A percentile compares a stretch with the other conserved stretches of the same genome.
Evolutionary conservation across 2,329 filamentous ascomycete genomes (phyloP).

Genomic region (Neospermospora avenae): DNA sequence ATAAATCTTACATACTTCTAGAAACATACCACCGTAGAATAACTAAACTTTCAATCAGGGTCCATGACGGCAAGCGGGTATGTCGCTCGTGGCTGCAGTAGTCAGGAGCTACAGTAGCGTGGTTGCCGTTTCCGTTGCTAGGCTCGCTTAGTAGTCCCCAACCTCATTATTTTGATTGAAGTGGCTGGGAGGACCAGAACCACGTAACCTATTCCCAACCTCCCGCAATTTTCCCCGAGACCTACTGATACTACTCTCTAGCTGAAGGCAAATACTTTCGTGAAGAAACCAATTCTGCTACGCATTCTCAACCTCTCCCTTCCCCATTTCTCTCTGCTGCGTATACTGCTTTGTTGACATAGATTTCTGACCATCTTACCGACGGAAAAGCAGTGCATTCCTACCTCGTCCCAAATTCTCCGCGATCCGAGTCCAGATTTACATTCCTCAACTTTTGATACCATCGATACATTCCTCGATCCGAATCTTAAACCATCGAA

Average conservation of each 20-base stretch:
- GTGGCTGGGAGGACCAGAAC: background rate
- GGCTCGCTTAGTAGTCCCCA: background rate
- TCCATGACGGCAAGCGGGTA: no score
- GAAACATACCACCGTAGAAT: no score
- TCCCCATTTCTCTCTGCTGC: background rate
- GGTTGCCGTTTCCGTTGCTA: background rate
- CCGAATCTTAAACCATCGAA: background rate
- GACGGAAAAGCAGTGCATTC: background rate
- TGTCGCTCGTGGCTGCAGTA: no score
- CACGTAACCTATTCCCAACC: conserved; percentile 4
- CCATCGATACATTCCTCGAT: conserved; percentile 23
- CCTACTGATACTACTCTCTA: background rate
- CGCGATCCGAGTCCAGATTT: background rate
- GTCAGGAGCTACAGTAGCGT: no score
- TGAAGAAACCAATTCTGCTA: conserved; percentile 7
- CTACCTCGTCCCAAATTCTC: background rate
- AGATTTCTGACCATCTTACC: conserved; percentile 1
- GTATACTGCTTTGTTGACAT: conserved; percentile 7
- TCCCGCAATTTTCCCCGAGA: background rate
- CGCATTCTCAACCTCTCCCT: conserved; percentile 4
- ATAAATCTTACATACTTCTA: no score
- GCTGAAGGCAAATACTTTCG: conserved; percentile 1
- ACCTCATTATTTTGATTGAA: background rate
- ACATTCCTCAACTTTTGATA: conserved; percentile 4
- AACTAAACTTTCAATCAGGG: no score